Conservation (phyloP, 169 alveolate genomes). For the Plasmodium gallinaceum region DNA sequence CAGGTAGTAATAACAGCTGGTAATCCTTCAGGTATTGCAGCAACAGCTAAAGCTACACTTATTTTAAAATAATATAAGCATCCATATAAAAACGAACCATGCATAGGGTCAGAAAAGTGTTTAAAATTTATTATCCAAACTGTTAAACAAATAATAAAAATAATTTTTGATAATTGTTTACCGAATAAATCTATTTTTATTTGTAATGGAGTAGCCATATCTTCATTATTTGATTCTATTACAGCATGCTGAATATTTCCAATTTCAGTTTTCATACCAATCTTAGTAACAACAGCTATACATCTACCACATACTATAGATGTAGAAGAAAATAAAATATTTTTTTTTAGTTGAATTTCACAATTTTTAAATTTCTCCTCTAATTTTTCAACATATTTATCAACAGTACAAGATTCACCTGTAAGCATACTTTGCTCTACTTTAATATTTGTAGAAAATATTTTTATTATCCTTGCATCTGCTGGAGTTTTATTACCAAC, state of each 20-base stretch:
- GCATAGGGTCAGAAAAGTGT: constrained; percentile 97
- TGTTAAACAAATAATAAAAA: constrained; percentile 92
- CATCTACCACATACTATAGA: constrained; percentile 95
- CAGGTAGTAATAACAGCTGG: constrained; percentile 99
- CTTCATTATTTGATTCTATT: constrained; percentile 94
- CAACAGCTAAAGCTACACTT: constrained; percentile 99
- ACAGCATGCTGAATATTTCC: constrained; percentile 97
- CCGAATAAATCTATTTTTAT: constrained; percentile 97
- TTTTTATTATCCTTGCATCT: constrained; percentile 94
- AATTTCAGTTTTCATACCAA: constrained; percentile 99
- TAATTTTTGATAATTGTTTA: constrained; percentile 93
- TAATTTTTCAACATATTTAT: constrained; percentile 85
- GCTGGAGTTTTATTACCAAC: constrained; percentile 99
- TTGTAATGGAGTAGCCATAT: constrained; percentile 96
- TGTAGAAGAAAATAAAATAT: constrained; percentile 95
- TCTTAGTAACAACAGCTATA: constrained; percentile 94
- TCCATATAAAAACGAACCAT: constrained; percentile 95
- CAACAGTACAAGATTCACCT: constrained; percentile 96
- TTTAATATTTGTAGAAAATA: constrained; percentile 94
- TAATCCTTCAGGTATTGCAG: constrained; percentile 99
- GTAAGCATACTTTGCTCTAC: constrained; percentile 97
- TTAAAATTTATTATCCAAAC: constrained; percentile 97
- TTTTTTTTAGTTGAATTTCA: constrained; percentile 89
- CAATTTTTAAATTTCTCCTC: constrained; percentile 80
- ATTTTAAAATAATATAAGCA: constrained; percentile 97